A percentile compares a stretch with the other conserved stretches of the same genome.
phyloP scores from a whole-genome alignment of 495 filamentous ascomycete genomes.

The Apodospora peruviana region DNA sequence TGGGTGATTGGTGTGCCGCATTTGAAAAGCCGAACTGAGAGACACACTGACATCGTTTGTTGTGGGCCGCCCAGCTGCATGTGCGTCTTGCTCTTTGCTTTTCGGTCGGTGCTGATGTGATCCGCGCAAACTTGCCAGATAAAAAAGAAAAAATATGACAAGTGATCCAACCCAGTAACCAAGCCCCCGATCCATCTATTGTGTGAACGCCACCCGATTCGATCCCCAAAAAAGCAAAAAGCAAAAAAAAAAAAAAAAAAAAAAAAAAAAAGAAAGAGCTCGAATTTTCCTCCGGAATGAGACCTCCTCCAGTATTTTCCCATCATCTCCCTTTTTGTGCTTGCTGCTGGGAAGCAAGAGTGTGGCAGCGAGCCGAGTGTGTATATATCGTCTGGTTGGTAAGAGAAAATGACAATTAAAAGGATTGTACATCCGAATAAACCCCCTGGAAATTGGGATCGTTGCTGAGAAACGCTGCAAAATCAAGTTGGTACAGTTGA shows the following conservation, averaged over 20 bases:
- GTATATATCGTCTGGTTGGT: slow-evolving; percentile 31
- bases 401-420: slow-evolving; percentile 39
- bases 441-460: slow-evolving; percentile 11
- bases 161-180: background rate
- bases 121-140: background rate
- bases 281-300: slow-evolving; percentile 13
- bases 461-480: slow-evolving; percentile 4
- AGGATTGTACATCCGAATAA: too few species aligned
- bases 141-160: background rate
- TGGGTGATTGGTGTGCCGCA: background rate
- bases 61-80: too few species aligned
- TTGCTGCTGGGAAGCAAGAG: slow-evolving; percentile 33
- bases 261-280: slow-evolving; percentile 7
- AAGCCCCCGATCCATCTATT: slow-evolving; percentile 16
- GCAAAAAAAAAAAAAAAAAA: slow-evolving; percentile 17
- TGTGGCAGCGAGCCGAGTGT: slow-evolving; percentile 33
- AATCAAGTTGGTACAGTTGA: slow-evolving; percentile 16
- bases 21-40: background rate
- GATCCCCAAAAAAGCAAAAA: slow-evolving; percentile 17
- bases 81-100: background rate
- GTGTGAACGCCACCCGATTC: slow-evolving; percentile 27
- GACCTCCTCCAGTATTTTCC: slow-evolving; percentile 9
- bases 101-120: background rate
- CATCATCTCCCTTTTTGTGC: slow-evolving; percentile 2
- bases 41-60: background rate